Base-by-base conservation (phyloP, 1,284 basidiomycete species). In the Pseudozyma flocculosa region DNA sequence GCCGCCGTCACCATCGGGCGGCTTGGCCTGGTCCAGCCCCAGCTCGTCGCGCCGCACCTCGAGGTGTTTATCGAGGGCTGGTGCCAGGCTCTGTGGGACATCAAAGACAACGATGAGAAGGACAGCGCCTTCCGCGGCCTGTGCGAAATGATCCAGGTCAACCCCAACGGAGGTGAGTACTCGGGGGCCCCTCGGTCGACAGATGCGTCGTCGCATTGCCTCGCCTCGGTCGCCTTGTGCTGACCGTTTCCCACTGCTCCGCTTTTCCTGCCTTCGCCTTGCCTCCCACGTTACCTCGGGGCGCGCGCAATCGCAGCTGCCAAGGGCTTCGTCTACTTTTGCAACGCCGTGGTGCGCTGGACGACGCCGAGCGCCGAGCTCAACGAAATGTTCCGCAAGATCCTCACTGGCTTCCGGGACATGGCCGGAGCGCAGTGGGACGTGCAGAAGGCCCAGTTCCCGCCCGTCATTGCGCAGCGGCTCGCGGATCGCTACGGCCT, bases 51-150 rank as follows among this genome's bases (percentile, higher is more conserved):
- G 15, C 92, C 92, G 26, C 88, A 93, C 72, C 82, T 97, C 40
- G 85, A 86, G 7, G 87, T 90, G 64, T 98, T 95, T 79, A 91
- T 92, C 10, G 89, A 92, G 78, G 87, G 88, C 11, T 99, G 95
- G 95, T 97, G 94, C 79, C 89, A 92, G 70, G 92, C 94, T 9
- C 81, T 99, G 52, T 93, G 93, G 80, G 95, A 98, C 79, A 98
- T 98, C 79, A 89, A 95, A 70, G 95, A 99, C 78, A 99, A 98
- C 75, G 94, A 98, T 70, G 95, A 99, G 82, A 99, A 98, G 81
- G 95, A 97, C 76, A 95, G 92, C n/a, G 95, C 95, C 5, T 99
- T 98, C 85, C 84, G 92, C 54, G 95, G 95, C 2, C 85, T 99
- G 71, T 99, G 95, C 80, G 91, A 91, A 49, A 87, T 97, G 57